Base-by-base conservation (phyloP, 805 yeast species). In the Schwanniomyces pseudopolymorphus region DNA sequence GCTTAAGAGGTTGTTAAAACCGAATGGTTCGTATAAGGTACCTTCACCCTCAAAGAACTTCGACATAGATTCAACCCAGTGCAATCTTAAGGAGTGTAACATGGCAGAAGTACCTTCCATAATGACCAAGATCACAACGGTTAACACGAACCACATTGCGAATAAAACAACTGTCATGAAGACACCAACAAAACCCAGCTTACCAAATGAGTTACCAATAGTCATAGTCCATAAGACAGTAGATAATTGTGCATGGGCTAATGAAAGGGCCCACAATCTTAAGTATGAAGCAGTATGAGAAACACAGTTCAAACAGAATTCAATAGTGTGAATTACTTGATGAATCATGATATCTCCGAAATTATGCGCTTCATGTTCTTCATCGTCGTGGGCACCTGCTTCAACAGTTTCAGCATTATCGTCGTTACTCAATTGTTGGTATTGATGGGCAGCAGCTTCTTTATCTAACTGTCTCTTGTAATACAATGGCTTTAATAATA, bases 31-130 rank as follows among this genome's bases (percentile, higher is more conserved):
- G 63, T 88, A 94, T 5, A 91, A 82, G 55, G 82, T 76, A 50
- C 99, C 99, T 67, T 92, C 98, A 65, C 99, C 99, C 62, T 87
- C 94, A 60, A 91, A 94, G 72, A 86, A 95, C 74, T 94, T 94
- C 51, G 97, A 89, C 99, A 94, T 94, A 22, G 97, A 85, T 73
- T 94, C 99, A 52, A 94, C 99, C 99, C 99, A 94, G 67, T 94
- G 99, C 62, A 94, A 79, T 77, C 99, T 88, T 62, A 94, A 79
- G n/a, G 97, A 87, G 70, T 94, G 99, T 62, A 94, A 79, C 99
- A 94, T 94, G 28, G 99, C 99, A 21, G 97, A 89, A 0, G 99
- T 94, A 48, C 99, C 99, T 70, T 94, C 99, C 99, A 94, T 94
- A 44, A 87, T 74, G 11, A 94, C 98, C 60, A 94, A 77, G 57